phyloP scores from a whole-genome alignment of 768 basidiomycete species.

The Termitomyces sp. region DNA sequence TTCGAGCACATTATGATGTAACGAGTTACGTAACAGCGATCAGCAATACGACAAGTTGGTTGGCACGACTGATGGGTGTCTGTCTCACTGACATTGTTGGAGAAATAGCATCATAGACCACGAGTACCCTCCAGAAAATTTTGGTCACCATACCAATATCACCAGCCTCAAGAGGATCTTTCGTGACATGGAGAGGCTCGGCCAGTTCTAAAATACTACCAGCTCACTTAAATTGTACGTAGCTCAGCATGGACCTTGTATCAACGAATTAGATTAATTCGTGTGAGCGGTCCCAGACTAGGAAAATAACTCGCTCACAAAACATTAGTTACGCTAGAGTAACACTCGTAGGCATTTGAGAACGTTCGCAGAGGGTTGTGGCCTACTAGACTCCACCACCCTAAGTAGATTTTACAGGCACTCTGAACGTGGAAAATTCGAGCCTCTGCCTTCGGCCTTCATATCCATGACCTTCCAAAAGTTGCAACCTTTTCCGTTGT shows the following conservation, averaged over 20 bases:
- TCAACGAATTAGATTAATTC: not conserved
- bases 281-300: not conserved
- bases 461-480: slow-evolving; percentile 76
- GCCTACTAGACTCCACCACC: too few species aligned
- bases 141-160: too few species aligned
- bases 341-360: not conserved
- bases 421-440: not conserved
- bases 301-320: not conserved
- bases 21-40: not conserved
- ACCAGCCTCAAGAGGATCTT: too few species aligned
- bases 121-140: too few species aligned
- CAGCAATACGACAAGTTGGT: too few species aligned
- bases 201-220: not conserved
- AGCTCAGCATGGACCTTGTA: not conserved
- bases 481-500: slow-evolving; percentile 78
- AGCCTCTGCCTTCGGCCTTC: slow-evolving; percentile 60
- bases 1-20: not conserved
- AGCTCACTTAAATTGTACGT: not conserved
- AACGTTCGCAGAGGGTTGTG: not conserved
- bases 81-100: too few species aligned
- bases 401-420: not conserved
- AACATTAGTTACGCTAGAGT: not conserved
- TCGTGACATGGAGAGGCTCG: too few species aligned
- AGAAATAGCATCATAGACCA: too few species aligned
- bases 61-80: too few species aligned